Base-by-base conservation (phyloP, 202 grass and related monocot genomes). In the Bolboschoenoplectus hybrid region DNA sequence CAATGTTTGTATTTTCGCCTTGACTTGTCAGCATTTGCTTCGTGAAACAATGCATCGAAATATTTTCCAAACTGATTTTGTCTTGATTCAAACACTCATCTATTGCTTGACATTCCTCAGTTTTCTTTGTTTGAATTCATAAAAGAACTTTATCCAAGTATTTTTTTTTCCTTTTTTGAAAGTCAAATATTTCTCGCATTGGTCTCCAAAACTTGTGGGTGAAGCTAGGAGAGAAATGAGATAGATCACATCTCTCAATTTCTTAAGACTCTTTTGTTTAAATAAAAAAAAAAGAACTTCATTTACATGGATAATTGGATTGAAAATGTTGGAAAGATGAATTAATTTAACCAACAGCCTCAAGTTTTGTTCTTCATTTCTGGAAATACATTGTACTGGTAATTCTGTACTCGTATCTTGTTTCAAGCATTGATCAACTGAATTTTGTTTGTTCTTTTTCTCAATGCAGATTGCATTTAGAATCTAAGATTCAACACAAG, bases 381-480 rank as follows among this genome's bases (percentile, higher is more conserved):
- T 77, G 32, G 10, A 76, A 53, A 53, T 52, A 76, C 0, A 14
- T 77, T 77, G 49, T 39, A 56, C n/a, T 3, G 12, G 3, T 75
- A 52, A 71, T 45, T 71, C 6, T 56, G 26, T 49, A 77, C 56
- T 36, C 49, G 14, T 77, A 56, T 38, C 6, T 38, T 56, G 49
- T 56, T 36, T 17, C 49, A 61, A 61, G 53, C 16, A 80, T 61
- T 50, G 8, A 17, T 80, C 2, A 19, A 79, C 52, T 60, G 35
- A 80, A 5, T 16, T 40, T n/a, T 57, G 14, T 40, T 39, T 57
- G 9, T 55, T 8, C 60, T 14, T 6, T 44, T 19, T 5, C 16
- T 43, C 35, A 19, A 58, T 80, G 76, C 55, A 80, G 76, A 44
- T 61, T 80, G n/a, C 44, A 80, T 17, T 16, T 11, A 80, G 16